Base-by-base conservation (phyloP, 202 grass and related monocot genomes). In the Panicum virgatum region DNA sequence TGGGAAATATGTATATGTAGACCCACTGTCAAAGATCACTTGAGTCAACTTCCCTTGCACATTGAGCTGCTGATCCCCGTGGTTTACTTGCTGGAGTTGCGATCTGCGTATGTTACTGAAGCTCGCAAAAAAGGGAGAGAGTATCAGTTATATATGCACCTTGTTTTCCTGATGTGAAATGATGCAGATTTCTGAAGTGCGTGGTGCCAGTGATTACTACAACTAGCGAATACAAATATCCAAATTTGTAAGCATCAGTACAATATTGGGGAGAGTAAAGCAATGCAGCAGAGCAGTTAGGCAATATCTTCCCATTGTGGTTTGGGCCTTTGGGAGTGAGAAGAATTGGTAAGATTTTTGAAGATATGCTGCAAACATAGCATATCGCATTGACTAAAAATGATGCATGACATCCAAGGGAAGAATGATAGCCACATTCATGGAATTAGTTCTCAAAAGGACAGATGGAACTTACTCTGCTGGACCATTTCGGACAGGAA, bases 1-100 rank as follows among this genome's bases (percentile, higher is more conserved):
- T 56, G 96, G 93, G 58, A 99, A 90, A 65, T 96, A 96, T 12
- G 89, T 90, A 78, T 99, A 87, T 8, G 96, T 86, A 32, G 91
- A 96, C 45, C 96, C 87, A 27, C 81, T 96, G 82, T 96, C 93
- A 82, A 96, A 96, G 25, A 96, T 86, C 26, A 94, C 81, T 80
- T 82, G 91, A 42, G 90, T 80, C 47, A 80, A 44, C 69, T 94
- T 93, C 53, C 80, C 74, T 40, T 69, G 59, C 18, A 54, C 59
- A 50, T 60, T 83, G 32, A 96, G 73, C 62, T 89, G 85, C 78
- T 88, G 70, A 65, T 85, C 78, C 18, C 81, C 96, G 18, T 92
- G 86, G 65, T 81, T 83, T 82, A 94, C 75, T 47, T 92, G 81
- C 51, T 82, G 78, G 73, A 92, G 83, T 71, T 78, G 70, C 27